A percentile compares a stretch with the other conserved stretches of the same genome.
Evolutionary conservation across 306 rosid species (phyloP).

Genomic region (Citrullus mucosospermus): DNA sequence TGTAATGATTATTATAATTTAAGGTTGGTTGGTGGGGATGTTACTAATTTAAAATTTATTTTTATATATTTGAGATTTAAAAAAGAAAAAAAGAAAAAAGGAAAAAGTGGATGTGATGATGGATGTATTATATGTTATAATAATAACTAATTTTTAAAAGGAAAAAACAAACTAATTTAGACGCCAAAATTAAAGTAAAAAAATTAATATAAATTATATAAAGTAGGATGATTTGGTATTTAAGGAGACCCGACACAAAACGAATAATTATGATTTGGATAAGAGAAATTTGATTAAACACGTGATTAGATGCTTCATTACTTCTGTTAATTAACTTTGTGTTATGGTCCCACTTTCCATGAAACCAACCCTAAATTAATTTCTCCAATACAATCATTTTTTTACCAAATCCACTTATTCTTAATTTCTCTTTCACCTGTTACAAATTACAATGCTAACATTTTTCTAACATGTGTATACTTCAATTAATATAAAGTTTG

Average conservation of each 20-base stretch:
- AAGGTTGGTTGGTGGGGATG: background rate
- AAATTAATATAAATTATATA: background rate
- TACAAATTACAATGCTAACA: no score
- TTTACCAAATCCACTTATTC: background rate
- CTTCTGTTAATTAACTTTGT: background rate
- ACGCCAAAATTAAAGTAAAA: background rate
- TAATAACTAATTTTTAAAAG: background rate
- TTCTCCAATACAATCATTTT: background rate
- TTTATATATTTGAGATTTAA: background rate
- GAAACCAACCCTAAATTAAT: background rate
- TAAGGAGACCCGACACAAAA: background rate
- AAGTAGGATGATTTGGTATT: background rate
- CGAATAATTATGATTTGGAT: background rate
- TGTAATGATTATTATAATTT: background rate
- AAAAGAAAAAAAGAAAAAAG: background rate
- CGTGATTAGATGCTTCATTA: slow-evolving; percentile 2
- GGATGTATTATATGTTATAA: background rate
- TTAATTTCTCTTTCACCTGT: no score
- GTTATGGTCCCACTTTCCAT: background rate
- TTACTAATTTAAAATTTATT: background rate
- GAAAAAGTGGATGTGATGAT: background rate
- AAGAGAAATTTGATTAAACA: background rate
- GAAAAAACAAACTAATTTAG: background rate
- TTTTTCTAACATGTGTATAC: no score
- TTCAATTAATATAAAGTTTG: no score